Conservation (phyloP, 2,329 filamentous ascomycete genomes). For the Apiospora marii region DNA sequence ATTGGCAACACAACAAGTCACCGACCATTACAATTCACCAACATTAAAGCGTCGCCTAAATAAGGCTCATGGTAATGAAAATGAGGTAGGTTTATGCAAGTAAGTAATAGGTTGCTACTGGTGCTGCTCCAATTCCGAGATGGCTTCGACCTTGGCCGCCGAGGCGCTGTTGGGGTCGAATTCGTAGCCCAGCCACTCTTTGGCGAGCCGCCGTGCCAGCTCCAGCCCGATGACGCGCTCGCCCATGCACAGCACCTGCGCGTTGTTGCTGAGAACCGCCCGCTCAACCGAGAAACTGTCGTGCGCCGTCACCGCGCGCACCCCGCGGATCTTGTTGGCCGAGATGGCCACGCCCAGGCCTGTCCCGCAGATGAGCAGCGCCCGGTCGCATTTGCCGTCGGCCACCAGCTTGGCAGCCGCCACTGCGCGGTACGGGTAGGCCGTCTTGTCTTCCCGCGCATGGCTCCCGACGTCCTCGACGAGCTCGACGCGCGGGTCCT, state of each 20-base stretch:
- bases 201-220: slow-evolving; percentile 77
- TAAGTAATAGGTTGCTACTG: not conserved
- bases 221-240: slow-evolving; percentile 85
- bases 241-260: slow-evolving; percentile 86
- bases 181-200: slow-evolving; percentile 84
- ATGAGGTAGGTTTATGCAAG: not conserved
- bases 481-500: slow-evolving; percentile 70
- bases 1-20: not conserved
- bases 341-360: slow-evolving; percentile 86
- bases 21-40: not conserved
- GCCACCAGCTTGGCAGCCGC: slow-evolving; percentile 71
- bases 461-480: slow-evolving; percentile 80
- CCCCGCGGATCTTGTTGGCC: slow-evolving; percentile 88
- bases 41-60: not conserved
- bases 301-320: slow-evolving; percentile 88
- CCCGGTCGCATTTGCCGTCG: slow-evolving; percentile 74
- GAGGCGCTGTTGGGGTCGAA: slow-evolving; percentile 72
- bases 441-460: slow-evolving; percentile 73
- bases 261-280: slow-evolving; percentile 82
- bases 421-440: slow-evolving; percentile 82
- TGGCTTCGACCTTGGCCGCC: slow-evolving; percentile 54
- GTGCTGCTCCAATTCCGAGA: slow-evolving; percentile 48
- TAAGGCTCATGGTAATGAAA: not conserved
- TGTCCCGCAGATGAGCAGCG: slow-evolving; percentile 84
- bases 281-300: slow-evolving; percentile 86